Base-by-base conservation (phyloP, 768 basidiomycete genomes). In the Coprinellus aureogranulatus region DNA sequence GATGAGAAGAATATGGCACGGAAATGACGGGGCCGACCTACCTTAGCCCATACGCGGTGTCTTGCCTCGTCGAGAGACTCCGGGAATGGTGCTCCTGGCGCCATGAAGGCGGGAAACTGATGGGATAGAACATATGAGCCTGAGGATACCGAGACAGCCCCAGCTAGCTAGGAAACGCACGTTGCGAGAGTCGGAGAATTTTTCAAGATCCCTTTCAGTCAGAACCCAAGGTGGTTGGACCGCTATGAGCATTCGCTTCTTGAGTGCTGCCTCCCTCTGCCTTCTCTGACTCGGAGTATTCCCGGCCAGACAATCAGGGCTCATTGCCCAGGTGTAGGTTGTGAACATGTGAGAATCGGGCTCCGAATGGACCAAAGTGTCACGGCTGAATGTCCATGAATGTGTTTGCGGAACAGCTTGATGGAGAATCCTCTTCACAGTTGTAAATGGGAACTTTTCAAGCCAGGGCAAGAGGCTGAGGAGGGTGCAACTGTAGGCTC, bases 221-320 rank as follows among this genome's bases (percentile, higher is more conserved):
- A 86, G 75, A 23, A 84, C 72, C 80, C 81, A 85, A 5, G 84
- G 83, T 2, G 85, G 81, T 64, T 86, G 84, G 60, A 81, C 81
- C n/a, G 78, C 83, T 41, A 87, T 66, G 3, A 83, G 66, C 20
- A 86, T 70, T 44, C 77, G 74, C 30, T 67, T 68, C 27, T 59
- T 69, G 48, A 47, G 65, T 65, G 37, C 68, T 65, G 31, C 61
- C 61, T 12, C 44, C 66, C 65, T 28, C 70, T 67, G 30, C 62
- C 54, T 45, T 50, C 20, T 20, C 50, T 41, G 41, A 16, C 37
- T 16, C 11, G 14, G 52, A 34, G 27, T 64, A 62, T 52, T 31
- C 31, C 22, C 23, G 18, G 45, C 5, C 37, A 18, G 14, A 6
- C 34, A 14, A 14, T 14, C 34, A 34, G 14, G 41, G 16, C 57